These are phyloP conservation scores for Aspergillus spinulosporus DNA, from an alignment of 2,329 filamentous ascomycete species.

Conservation along the genomic window DNA sequence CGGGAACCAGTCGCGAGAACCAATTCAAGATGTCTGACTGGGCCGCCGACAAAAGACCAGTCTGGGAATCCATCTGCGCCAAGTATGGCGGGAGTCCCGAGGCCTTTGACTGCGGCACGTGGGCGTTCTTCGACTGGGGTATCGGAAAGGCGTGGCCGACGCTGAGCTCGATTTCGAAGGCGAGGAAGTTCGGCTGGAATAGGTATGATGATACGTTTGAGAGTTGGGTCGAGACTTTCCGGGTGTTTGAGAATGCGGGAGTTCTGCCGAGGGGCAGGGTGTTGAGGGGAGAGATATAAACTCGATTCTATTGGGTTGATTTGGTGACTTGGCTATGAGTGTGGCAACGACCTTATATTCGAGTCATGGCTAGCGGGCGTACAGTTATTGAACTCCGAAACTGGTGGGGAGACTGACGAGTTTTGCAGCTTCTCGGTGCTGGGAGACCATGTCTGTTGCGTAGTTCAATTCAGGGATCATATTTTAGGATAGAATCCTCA, in stretches of 20 bases:
- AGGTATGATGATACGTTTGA: slow-evolving; percentile 23
- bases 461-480: too few relatives aligned
- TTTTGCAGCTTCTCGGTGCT: too few relatives aligned
- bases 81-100: slow-evolving; percentile 26
- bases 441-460: too few relatives aligned
- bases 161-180: slow-evolving; percentile 25
- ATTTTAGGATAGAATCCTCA: too few relatives aligned
- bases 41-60: slow-evolving; percentile 25
- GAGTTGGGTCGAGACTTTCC: slow-evolving; percentile 28
- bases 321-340: too few relatives aligned
- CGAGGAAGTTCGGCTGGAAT: slow-evolving; percentile 26
- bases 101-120: slow-evolving; percentile 30
- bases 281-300: too few relatives aligned
- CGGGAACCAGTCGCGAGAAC: slow-evolving; percentile 8
- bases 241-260: slow-evolving; percentile 26
- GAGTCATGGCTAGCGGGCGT: too few relatives aligned
- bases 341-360: too few relatives aligned
- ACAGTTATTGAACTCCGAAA: too few relatives aligned
- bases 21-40: slow-evolving; percentile 26
- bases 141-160: slow-evolving; percentile 27
- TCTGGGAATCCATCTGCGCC: slow-evolving; percentile 24
- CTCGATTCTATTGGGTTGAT: too few relatives aligned
- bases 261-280: slow-evolving; percentile 15
- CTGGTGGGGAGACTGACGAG: too few relatives aligned
- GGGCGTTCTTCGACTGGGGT: slow-evolving; percentile 29